phyloP scores from a whole-genome alignment of 129 eudicot genomes.

The Helichrysum umbraculigerum region DNA sequence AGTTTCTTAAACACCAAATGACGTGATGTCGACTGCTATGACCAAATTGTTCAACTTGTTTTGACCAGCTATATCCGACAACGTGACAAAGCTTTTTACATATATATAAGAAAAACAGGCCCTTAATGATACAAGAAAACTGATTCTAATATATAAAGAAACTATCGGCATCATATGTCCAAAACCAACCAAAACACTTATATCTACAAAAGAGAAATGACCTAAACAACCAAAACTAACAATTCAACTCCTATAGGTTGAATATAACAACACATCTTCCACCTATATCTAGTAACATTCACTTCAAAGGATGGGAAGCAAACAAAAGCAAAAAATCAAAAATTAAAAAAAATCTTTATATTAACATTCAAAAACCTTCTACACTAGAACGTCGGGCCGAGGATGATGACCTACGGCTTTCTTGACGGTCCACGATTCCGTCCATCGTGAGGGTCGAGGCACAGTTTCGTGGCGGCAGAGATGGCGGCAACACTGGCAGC shows the following conservation, averaged over 20 bases:
- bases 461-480: constrained; percentile 59
- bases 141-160: constrained; percentile 29
- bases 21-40: no score
- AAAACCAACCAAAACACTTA: constrained; percentile 37
- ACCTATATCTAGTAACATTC: not conserved
- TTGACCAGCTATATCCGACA: constrained; percentile 36
- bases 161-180: constrained; percentile 35
- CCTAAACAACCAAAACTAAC: constrained; percentile 22
- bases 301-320: not conserved
- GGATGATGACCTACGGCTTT: constrained; percentile 55
- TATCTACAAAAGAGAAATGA: constrained; percentile 39
- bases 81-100: no score
- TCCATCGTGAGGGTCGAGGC: constrained; percentile 59
- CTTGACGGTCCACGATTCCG: constrained; percentile 55
- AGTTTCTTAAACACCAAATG: no score
- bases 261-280: constrained; percentile 9
- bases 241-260: constrained; percentile 29
- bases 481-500: constrained; percentile 38
- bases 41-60: no score
- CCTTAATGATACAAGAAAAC: constrained; percentile 20
- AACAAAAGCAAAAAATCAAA: constrained; percentile 17
- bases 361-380: constrained; percentile 80
- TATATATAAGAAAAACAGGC: no score
- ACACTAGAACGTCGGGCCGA: constrained; percentile 71
- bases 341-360: constrained; percentile 44